Percentiles rank a stretch among this genome's conserved stretches.
phyloP scores from a whole-genome alignment of 2,329 filamentous ascomycete species.

The Colletotrichum liaoningense region DNA sequence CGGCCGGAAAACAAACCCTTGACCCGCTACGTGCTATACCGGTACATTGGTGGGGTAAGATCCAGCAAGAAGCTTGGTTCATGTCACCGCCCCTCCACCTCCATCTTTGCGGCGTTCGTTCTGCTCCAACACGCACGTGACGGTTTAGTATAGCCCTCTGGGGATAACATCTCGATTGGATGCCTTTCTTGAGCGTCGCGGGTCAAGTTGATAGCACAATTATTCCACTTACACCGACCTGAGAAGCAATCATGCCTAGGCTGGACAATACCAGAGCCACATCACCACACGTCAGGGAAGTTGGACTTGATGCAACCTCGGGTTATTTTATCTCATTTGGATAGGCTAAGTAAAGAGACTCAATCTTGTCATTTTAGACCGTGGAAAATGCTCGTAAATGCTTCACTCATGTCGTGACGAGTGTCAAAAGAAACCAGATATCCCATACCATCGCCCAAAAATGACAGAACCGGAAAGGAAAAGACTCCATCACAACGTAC shows the following conservation, averaged over 20 bases:
- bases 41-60: background rate
- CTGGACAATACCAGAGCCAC: too few species aligned
- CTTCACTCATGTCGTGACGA: background rate
- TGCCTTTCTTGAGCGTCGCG: too few species aligned
- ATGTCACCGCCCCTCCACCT: background rate
- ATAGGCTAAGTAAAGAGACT: background rate
- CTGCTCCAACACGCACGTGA: slow-evolving; percentile 8
- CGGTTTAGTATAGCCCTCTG: too few species aligned
- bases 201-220: too few species aligned
- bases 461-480: background rate
- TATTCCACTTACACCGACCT: too few species aligned
- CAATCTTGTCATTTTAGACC: slow-evolving; percentile 7
- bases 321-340: background rate
- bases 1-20: background rate
- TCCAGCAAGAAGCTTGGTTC: slow-evolving; percentile 18
- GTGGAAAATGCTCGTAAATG: background rate
- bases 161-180: too few species aligned
- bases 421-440: slow-evolving; percentile 6
- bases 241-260: too few species aligned
- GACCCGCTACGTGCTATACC: background rate
- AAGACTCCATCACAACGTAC: slow-evolving; percentile 2
- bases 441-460: slow-evolving; percentile 2
- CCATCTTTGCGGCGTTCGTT: background rate
- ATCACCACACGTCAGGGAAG: background rate
- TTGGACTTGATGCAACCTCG: background rate